Evolutionary conservation across 2,329 filamentous ascomycete species (phyloP), one percentile per base, ranked within the genome.

Genomic region (Aspergillus awamori): DNA sequence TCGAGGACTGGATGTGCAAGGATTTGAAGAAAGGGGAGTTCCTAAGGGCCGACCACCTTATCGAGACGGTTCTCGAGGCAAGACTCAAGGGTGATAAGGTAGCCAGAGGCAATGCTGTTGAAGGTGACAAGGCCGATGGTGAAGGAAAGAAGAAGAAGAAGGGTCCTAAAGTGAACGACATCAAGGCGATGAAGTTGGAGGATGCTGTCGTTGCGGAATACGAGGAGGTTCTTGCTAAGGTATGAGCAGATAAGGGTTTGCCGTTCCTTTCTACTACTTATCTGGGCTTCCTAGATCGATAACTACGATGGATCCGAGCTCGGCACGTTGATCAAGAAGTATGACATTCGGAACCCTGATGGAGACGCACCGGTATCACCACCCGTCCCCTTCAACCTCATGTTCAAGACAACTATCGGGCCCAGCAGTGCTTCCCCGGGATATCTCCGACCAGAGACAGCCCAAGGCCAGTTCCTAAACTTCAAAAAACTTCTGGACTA

Each of bases 1-100:
- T 98, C 74, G 91, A 92, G 79, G 94, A 98, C 78, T 98, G 91
- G 92, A 97, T 98, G 93, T 97, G 92, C 88, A 97, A 96, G 80
- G 95, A 99, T 78, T 92, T 93, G 65, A 96, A 96, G 85, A 97
- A 89, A 71, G 95, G 95, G 75, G 95, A 99, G 78, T 97, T 97
- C 74, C 88, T 99, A 76, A 88, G 95, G 69, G 93, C 95, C 61
- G 95, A 99, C 75, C 95, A 99, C 82, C 87, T 98, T 71, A 93
- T 99, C 67, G 93, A 97, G 83, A 92, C 96, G 71, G 88, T 97
- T 38, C 86, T 99, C 55, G 93, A 97, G 82, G 83, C 87, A 49
- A 86, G 95, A 43, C 80, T 99, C 63, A 94, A 93, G 79, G 93
- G 92, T 56, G 88, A 98, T 82, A 95, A 95, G 82, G 89, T 96